A percentile compares a stretch with the other conserved stretches of the same genome.
phyloP scores from a whole-genome alignment of 257 asterid genomes.

The Primulina tabacum region DNA sequence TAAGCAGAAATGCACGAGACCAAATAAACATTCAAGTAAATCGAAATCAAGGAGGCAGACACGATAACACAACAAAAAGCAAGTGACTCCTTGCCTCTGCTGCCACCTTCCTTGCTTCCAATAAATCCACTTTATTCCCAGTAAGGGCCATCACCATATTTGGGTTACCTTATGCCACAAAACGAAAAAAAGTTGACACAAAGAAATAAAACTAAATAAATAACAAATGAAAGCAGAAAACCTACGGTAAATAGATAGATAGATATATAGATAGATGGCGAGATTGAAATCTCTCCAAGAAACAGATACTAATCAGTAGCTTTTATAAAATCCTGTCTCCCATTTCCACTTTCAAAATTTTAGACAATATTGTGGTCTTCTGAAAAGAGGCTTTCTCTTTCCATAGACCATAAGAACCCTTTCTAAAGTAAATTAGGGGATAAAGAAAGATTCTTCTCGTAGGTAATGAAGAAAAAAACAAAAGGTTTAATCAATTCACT shows the following conservation, averaged over 20 bases:
- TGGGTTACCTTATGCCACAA: constrained; percentile 55
- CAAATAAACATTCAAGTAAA: neutral
- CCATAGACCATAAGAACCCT: neutral
- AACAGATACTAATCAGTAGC: neutral
- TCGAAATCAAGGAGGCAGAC: constrained; percentile 15
- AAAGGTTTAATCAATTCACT: neutral
- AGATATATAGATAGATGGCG: neutral
- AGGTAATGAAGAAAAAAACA: neutral
- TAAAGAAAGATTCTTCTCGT: neutral
- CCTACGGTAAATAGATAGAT: neutral
- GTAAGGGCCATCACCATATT: constrained; percentile 93
- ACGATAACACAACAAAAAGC: neutral
- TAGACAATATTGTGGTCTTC: neutral
- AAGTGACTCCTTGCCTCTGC: constrained; percentile 56
- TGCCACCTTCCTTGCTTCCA: constrained; percentile 75
- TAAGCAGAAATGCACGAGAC: neutral
- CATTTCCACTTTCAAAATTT: neutral
- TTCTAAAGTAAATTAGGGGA: neutral
- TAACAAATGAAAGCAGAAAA: neutral
- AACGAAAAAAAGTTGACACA: neutral
- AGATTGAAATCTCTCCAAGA: neutral
- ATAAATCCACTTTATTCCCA: constrained; percentile 88
- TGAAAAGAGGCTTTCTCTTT: too few relatives aligned
- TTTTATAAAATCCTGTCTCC: neutral
- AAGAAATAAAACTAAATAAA: too few relatives aligned